These are phyloP conservation scores for Protomyces arabidopsidicola DNA, from an alignment of 1,139 yeast genomes.

Conservation along the genomic window DNA sequence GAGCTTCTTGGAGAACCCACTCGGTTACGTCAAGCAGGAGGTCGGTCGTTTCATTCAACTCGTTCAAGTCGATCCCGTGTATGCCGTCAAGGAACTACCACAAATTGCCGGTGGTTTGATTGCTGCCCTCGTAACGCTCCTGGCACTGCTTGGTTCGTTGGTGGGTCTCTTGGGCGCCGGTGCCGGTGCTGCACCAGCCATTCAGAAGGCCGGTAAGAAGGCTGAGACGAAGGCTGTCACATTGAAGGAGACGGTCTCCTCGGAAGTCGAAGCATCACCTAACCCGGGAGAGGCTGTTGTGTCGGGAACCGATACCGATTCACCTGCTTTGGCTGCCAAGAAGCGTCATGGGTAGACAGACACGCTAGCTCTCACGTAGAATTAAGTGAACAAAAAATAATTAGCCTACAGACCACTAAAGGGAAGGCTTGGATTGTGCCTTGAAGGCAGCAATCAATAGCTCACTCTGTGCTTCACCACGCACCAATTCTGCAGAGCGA, in stretches of 20 bases:
- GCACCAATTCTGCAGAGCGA: constrained; percentile 19
- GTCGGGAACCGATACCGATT: constrained; percentile 27
- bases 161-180: constrained; percentile 10
- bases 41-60: constrained; percentile 38
- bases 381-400: background rate
- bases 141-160: constrained; percentile 33
- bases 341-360: background rate
- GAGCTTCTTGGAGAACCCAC: constrained; percentile 39
- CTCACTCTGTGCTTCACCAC: constrained; percentile 24
- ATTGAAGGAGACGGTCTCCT: constrained; percentile 28
- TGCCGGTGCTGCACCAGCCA: constrained; percentile 11
- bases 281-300: constrained; percentile 30
- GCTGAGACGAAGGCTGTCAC: constrained; percentile 13
- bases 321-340: constrained; percentile 26
- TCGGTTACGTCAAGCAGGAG: constrained; percentile 38
- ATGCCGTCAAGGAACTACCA: constrained; percentile 41
- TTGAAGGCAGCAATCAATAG: constrained; percentile 21
- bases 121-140: constrained; percentile 34
- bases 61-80: constrained; percentile 38
- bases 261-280: constrained; percentile 29
- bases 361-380: background rate
- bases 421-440: constrained; percentile 24
- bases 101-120: constrained; percentile 37
- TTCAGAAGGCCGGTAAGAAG: constrained; percentile 21
- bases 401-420: background rate